These are phyloP conservation scores for Capsicum baccatum DNA, from an alignment of 257 asterid species.

Conservation along the genomic window DNA sequence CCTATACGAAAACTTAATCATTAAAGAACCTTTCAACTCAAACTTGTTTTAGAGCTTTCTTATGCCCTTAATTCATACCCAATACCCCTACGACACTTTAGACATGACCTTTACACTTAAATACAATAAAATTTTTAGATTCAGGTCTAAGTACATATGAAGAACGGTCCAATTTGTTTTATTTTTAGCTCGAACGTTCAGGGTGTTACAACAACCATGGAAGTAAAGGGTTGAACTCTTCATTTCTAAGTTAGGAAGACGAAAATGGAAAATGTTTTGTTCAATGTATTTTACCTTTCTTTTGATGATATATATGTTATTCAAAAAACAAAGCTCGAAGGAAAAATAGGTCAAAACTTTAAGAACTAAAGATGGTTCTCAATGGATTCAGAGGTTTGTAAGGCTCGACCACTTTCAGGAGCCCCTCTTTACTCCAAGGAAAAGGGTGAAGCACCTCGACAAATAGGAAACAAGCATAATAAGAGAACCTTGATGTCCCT, in stretches of 20 bases:
- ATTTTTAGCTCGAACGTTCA: too few species aligned
- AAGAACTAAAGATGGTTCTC: not conserved
- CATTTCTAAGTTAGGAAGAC: not conserved
- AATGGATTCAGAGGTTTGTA: not conserved
- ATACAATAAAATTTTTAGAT: too few species aligned
- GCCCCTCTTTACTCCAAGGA: not conserved
- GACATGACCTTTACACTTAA: too few species aligned
- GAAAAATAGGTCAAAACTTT: not conserved
- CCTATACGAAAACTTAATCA: too few species aligned
- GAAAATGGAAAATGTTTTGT: not conserved
- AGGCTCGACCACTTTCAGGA: not conserved
- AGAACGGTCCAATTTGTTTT: too few species aligned
- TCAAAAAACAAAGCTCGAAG: not conserved
- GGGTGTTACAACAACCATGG: not conserved
- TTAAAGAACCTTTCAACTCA: too few species aligned
- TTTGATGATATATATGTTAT: not conserved
- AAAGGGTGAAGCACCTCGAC: not conserved
- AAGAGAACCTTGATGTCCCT: not conserved
- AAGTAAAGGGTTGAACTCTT: not conserved
- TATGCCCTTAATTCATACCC: too few species aligned
- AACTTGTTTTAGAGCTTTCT: too few species aligned
- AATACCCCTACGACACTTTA: too few species aligned
- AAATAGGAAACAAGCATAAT: not conserved
- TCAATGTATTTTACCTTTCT: conserved; percentile 4
- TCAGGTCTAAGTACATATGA: too few species aligned